A percentile compares a stretch with the other conserved stretches of the same genome.
phyloP scores from a whole-genome alignment of 768 basidiomycete species.

The Udeniomyces megalosporus region DNA sequence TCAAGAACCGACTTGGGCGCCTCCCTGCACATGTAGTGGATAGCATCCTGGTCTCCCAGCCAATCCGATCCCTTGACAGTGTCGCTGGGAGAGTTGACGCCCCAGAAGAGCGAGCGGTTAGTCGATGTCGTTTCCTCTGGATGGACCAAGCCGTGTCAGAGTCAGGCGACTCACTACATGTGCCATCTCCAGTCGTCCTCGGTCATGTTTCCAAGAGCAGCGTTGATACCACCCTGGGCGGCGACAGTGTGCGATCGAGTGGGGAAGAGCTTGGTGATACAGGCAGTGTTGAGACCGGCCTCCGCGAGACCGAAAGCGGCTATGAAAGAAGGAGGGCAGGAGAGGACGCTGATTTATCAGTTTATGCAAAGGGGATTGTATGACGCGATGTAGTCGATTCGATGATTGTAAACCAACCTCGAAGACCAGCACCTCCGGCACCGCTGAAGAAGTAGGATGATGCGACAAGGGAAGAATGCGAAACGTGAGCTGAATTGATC shows the following conservation, averaged over 20 bases:
- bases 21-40: conserved; percentile 99
- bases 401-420: conserved; percentile 65
- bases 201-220: conserved; percentile 96
- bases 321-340: not conserved
- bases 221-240: conserved; percentile 92
- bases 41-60: conserved; percentile 98
- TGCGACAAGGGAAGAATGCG: not conserved
- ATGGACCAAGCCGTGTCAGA: too few relatives aligned
- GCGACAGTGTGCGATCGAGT: conserved; percentile 98
- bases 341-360: not conserved
- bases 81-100: conserved; percentile 11
- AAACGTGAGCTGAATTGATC: too few relatives aligned
- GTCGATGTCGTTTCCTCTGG: too few relatives aligned
- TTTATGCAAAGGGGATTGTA: not conserved
- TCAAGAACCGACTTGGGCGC: conserved; percentile 87
- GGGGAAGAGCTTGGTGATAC: conserved; percentile 97
- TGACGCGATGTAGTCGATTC: not conserved
- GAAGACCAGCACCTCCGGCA: conserved; percentile 92
- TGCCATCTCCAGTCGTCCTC: conserved; percentile 99
- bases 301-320: conserved; percentile 41
- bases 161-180: conserved; percentile 41
- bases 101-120: not conserved
- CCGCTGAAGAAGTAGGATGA: conserved; percentile 45
- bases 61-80: conserved; percentile 96
- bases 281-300: conserved; percentile 95